phyloP scores from a whole-genome alignment of 441 rosid genomes.

The Dalechampia spathulata region DNA sequence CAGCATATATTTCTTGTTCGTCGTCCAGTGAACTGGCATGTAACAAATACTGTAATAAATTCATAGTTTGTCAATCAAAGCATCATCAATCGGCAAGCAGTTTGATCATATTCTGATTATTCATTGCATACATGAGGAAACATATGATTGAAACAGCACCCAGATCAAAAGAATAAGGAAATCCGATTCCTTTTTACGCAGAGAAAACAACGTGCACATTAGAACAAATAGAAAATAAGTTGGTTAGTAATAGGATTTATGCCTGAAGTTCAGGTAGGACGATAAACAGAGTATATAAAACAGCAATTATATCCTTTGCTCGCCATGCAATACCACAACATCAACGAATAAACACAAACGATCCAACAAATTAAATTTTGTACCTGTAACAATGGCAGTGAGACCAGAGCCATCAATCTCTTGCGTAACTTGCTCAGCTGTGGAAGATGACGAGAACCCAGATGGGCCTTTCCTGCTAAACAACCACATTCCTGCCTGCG shows the following conservation, averaged over 20 bases:
- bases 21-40: too few relatives aligned
- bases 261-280: too few relatives aligned
- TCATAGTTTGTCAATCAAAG: not conserved
- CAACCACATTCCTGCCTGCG: conserved; percentile 22
- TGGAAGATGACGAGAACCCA: conserved; percentile 39
- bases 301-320: too few relatives aligned
- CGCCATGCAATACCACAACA: too few relatives aligned
- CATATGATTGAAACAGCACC: not conserved
- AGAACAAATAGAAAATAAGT: not conserved
- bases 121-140: not conserved
- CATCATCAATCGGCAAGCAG: not conserved
- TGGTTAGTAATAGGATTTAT: too few relatives aligned
- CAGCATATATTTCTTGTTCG: too few relatives aligned
- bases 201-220: too few relatives aligned
- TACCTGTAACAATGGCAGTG: conserved; percentile 45
- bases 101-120: too few relatives aligned
- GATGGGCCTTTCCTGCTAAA: conserved; percentile 25
- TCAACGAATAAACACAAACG: too few relatives aligned
- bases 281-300: too few relatives aligned
- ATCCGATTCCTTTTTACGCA: not conserved
- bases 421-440: conserved; percentile 35
- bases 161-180: not conserved
- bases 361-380: not conserved
- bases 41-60: too few relatives aligned
- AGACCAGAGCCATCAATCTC: conserved; percentile 38